Conservation (phyloP, 306 rosid genomes). For the Medicago truncatula region DNA sequence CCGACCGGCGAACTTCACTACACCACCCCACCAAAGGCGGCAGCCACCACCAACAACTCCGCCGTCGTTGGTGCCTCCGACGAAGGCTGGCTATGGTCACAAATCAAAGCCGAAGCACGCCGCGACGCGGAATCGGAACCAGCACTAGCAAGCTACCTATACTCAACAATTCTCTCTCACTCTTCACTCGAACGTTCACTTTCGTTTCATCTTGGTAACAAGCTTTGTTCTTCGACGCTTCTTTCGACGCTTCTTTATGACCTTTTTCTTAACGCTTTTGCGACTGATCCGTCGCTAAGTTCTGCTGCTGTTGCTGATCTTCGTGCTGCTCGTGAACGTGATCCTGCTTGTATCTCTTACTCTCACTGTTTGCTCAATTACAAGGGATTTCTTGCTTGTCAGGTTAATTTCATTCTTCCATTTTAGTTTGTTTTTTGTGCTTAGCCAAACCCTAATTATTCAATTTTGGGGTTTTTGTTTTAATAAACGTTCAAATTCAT, state of each 20-base stretch:
- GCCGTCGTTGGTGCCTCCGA: slow-evolving; percentile 13
- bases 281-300: slow-evolving; percentile 62
- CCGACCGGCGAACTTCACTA: slow-evolving; percentile 63
- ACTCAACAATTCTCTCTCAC: slow-evolving; percentile 89
- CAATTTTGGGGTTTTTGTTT: neutral
- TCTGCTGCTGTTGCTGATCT: slow-evolving; percentile 86
- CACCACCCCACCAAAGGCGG: slow-evolving; percentile 24
- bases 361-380: slow-evolving; percentile 95
- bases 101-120: slow-evolving; percentile 86
- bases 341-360: slow-evolving; percentile 86
- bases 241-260: slow-evolving; percentile 92
- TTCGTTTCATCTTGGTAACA: slow-evolving; percentile 87
- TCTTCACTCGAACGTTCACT: slow-evolving; percentile 77
- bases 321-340: slow-evolving; percentile 75
- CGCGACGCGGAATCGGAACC: slow-evolving; percentile 93
- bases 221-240: slow-evolving; percentile 92
- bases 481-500: neutral
- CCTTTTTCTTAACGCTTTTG: slow-evolving; percentile 79
- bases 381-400: slow-evolving; percentile 92
- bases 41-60: slow-evolving; percentile 18
- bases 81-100: slow-evolving; percentile 73
- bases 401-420: slow-evolving; percentile 46
- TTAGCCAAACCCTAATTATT: neutral
- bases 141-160: slow-evolving; percentile 90
- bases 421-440: neutral